These are phyloP conservation scores for Boletus vinaceobasis DNA, from an alignment of 768 basidiomycete genomes.

Conservation along the genomic window DNA sequence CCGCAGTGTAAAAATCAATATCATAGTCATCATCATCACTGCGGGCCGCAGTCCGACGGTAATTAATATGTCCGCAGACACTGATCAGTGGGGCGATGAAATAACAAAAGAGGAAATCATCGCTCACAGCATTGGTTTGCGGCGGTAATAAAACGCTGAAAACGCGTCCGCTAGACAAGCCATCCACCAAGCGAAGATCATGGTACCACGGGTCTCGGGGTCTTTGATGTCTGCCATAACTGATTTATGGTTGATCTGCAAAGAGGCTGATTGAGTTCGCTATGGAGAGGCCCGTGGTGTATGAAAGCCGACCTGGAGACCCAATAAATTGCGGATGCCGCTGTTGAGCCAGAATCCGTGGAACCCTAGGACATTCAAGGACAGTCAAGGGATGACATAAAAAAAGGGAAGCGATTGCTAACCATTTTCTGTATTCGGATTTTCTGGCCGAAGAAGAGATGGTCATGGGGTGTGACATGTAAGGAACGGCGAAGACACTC, in stretches of 20 bases:
- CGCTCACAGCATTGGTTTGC: conserved; percentile 71
- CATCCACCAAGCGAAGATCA: conserved; percentile 96
- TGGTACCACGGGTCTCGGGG: conserved; percentile 71
- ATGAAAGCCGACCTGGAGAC: conserved; percentile 55
- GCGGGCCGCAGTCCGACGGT: conserved; percentile 17
- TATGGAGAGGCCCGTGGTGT: conserved; percentile 4
- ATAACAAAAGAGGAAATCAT: not conserved
- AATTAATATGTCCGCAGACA: conserved; percentile 18
- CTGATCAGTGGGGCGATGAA: conserved; percentile 7
- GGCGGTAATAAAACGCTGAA: conserved; percentile 77
- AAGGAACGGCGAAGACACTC: conserved; percentile 37
- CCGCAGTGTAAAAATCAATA: conserved; percentile 81
- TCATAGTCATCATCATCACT: conserved; percentile 86
- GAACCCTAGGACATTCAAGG: conserved; percentile 50
- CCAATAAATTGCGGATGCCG: conserved; percentile 74
- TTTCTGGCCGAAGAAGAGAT: conserved; percentile 45
- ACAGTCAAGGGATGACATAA: conserved; percentile 17
- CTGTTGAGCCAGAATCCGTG: conserved; percentile 82
- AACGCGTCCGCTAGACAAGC: conserved; percentile 83
- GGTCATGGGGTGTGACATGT: conserved; percentile 6
- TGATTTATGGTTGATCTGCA: conserved; percentile 80
- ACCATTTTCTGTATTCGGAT: conserved; percentile 71
- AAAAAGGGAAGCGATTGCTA: conserved; percentile 17
- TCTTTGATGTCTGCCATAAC: conserved; percentile 71
- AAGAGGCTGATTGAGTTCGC: conserved; percentile 5